Evolutionary conservation across 352 stramenopile species (phyloP), one percentile per base, ranked within the genome.

Genomic region (Phytopythium ostracodes): DNA sequence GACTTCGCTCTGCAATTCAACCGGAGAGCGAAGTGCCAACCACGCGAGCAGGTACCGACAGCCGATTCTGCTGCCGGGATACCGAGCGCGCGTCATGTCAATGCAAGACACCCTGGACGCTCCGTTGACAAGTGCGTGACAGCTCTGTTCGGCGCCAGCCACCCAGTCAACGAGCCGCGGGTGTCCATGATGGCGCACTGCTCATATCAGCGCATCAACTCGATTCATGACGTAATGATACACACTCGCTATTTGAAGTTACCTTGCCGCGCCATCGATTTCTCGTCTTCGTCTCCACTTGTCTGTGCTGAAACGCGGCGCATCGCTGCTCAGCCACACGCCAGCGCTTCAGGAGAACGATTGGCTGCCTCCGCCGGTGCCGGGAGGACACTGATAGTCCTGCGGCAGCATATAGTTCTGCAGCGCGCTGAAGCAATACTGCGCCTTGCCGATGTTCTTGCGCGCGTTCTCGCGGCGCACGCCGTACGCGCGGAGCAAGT

Each of bases 361-460:
- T 29, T 70, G 71, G 64, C 79, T 86, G 4, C 83, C 85, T 25
- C 85, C 85, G 24, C 85, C 85, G 52, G 85, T 94, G 25, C 85
- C 85, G n/a, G 85, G 85, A 6, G 85, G 85, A 52, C 85, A 94
- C 65, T 92, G 75, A 56, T 92, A 92, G 52, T 88, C 86, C 18
- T 69, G 64, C 1, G 86, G 86, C 8, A 94, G 71, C 77, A 94
- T 76, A 56, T 90, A 94, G 63, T 92, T 92, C 62, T 94, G 86
- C 60, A 91, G 56, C 22, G 81, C 75, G 36, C 75, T 91, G 66
- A 94, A 94, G 56, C 81, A 91, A 63, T 93, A 94, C 66, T 94
- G 84, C 12, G 84, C 84, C 57, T 83, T 87, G 24, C 86, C 86
- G 63, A 93, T 94, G 63, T 94, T 94, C 65, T 94, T 94, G n/a